Conservation (phyloP, 768 basidiomycete species). For the Tephrocybe rancida region DNA sequence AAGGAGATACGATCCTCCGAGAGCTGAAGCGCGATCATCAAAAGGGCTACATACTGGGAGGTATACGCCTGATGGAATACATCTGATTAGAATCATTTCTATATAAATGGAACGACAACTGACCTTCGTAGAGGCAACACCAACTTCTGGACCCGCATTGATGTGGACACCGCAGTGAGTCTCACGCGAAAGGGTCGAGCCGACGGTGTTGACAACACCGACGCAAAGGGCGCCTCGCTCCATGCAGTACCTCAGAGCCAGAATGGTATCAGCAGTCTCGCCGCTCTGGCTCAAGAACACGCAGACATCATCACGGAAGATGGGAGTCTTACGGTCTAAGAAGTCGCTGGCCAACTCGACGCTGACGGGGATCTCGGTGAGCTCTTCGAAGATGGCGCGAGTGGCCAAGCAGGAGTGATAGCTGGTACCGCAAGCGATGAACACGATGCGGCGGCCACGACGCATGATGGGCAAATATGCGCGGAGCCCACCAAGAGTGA, state of each 20-base stretch:
- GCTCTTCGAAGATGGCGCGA: conserved; percentile 96
- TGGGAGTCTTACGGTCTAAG: conserved; percentile 97
- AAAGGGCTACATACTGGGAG: conserved; percentile 96
- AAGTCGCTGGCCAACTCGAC: conserved; percentile 98
- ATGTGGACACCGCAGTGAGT: conserved; percentile 99
- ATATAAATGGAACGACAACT: conserved; percentile 13
- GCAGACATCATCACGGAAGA: conserved; percentile 98
- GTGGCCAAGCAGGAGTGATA: conserved; percentile 98
- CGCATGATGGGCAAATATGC: conserved; percentile 96
- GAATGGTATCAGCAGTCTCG: conserved; percentile 97
- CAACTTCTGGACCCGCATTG: conserved; percentile 98
- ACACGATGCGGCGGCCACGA: conserved; percentile 91
- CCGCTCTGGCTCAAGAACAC: conserved; percentile 97
- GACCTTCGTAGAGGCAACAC: conserved; percentile 98
- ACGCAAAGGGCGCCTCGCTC: conserved; percentile 96
- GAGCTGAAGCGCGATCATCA: conserved; percentile 98
- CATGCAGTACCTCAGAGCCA: conserved; percentile 94
- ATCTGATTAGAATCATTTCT: conserved; percentile 2
- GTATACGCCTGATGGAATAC: conserved; percentile 77
- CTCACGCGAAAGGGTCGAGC: conserved; percentile 96
- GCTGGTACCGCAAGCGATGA: conserved; percentile 97
- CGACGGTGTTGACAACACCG: conserved; percentile 98
- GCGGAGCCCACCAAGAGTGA: conserved; percentile 94
- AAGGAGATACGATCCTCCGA: conserved; percentile 97
- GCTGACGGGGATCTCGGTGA: conserved; percentile 97